Conservation (phyloP, 2,329 filamentous ascomycete genomes). For the Verticillium nonalfalfae region DNA sequence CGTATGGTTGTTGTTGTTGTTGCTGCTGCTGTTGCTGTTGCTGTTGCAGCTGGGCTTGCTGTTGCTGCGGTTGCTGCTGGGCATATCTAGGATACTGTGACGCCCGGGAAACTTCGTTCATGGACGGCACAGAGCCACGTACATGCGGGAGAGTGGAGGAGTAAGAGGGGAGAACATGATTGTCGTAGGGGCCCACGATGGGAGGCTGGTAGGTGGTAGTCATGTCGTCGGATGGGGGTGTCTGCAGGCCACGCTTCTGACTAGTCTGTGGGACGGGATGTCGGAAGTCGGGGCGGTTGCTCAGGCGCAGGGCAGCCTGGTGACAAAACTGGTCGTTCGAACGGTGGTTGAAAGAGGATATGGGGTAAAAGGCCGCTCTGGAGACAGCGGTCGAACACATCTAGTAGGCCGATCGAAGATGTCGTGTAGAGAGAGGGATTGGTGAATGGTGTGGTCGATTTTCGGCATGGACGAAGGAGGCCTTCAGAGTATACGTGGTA, state of each 20-base stretch:
- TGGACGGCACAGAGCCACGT: constrained; percentile 20
- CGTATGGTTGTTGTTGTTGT: constrained; percentile 10
- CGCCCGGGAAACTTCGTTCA: constrained; percentile 24
- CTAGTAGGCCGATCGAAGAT: constrained; percentile 3
- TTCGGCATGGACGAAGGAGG: not conserved
- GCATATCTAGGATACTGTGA: constrained; percentile 24
- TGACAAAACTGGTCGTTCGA: constrained; percentile 7
- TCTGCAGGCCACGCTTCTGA: constrained; percentile 35
- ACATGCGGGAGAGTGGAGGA: constrained; percentile 25
- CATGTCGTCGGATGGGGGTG: constrained; percentile 47
- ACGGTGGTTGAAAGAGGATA: constrained; percentile 9
- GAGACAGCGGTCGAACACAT: constrained; percentile 17
- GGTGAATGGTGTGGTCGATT: not conserved
- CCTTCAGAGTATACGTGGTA: not conserved
- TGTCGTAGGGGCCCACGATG: constrained; percentile 38
- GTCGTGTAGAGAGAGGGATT: not conserved
- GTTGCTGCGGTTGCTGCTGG: constrained; percentile 11
- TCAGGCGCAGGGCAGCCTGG: not conserved
- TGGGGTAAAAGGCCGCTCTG: constrained; percentile 10
- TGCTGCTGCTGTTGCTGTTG: constrained; percentile 10
- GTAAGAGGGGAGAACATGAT: constrained; percentile 35
- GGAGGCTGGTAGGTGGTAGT: constrained; percentile 43
- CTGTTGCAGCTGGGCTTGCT: constrained; percentile 12
- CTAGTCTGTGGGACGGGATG: constrained; percentile 15
- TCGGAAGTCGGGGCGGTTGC: constrained; percentile 5